Percentiles rank a stretch among this genome's conserved stretches.
phyloP scores from a whole-genome alignment of 371 early-diverging fungal genomes.

The Zopfochytrium polystomum region DNA sequence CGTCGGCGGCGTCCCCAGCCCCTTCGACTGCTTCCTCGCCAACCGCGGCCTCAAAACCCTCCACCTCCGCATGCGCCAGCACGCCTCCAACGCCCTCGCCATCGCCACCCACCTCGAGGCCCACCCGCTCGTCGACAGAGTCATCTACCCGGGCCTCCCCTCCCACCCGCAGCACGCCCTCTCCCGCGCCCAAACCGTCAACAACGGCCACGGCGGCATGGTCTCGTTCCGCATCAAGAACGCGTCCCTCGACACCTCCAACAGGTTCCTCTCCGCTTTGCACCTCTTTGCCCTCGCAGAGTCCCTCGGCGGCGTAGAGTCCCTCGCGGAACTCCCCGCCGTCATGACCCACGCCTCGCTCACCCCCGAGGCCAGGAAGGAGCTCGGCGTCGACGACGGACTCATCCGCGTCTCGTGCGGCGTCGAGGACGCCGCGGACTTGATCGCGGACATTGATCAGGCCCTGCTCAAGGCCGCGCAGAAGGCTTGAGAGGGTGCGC shows the following conservation, averaged over 20 bases:
- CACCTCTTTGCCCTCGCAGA: slow-evolving; percentile 80
- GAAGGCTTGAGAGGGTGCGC: neutral
- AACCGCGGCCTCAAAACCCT: slow-evolving; percentile 95
- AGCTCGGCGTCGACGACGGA: slow-evolving; percentile 78
- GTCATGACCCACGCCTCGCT: slow-evolving; percentile 86
- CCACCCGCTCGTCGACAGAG: slow-evolving; percentile 61
- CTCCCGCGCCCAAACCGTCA: slow-evolving; percentile 68
- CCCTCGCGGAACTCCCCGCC: slow-evolving; percentile 75
- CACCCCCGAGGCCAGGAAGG: slow-evolving; percentile 68
- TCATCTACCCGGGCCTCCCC: slow-evolving; percentile 81
- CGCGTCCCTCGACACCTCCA: slow-evolving; percentile 64
- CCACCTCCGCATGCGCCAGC: slow-evolving; percentile 90
- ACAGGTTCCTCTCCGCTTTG: slow-evolving; percentile 64
- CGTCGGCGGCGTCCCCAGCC: slow-evolving; percentile 91
- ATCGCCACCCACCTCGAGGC: slow-evolving; percentile 69
- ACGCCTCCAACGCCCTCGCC: slow-evolving; percentile 78
- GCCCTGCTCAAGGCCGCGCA: slow-evolving; percentile 44
- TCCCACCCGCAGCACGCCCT: slow-evolving; percentile 81
- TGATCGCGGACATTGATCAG: slow-evolving; percentile 64
- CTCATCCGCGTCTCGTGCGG: slow-evolving; percentile 81
- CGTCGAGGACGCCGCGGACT: slow-evolving; percentile 77
- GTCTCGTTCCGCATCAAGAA: slow-evolving; percentile 74
- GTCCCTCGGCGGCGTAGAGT: slow-evolving; percentile 83
- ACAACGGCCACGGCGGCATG: slow-evolving; percentile 84
- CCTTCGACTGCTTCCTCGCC: slow-evolving; percentile 96